Base-by-base conservation (phyloP, 768 basidiomycete species). In the Amanita muscaria region DNA sequence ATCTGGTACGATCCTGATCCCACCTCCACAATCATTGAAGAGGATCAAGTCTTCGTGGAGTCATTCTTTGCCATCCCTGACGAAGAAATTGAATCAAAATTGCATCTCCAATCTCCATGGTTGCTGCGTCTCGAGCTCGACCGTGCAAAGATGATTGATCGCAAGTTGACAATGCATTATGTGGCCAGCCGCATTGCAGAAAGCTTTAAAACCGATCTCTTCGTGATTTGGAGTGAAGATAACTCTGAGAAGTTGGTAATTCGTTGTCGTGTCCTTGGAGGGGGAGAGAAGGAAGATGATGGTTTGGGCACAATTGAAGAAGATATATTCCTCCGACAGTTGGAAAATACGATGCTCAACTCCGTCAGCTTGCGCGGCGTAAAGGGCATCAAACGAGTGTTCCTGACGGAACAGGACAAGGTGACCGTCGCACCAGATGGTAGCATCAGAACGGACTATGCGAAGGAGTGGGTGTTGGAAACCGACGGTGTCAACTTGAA, bases 21-120 rank as follows among this genome's bases (percentile, higher is more conserved):
- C 14, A 79, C 73, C 5, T 77, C 85, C 0, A 98, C 96, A 22
- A 84, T 94, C 62, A 96, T 99, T 61, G 92, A 94, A 52, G 96
- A 98, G 53, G 96, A 99, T 62, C 69, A 77, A 18, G 79, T 92
- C 18, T 98, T 99, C 59, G 96, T 99, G 46, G 90, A 96, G 57
- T 92, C 92, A 0, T 97, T 97, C 87, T 99, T 98, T 62, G 94
- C 93, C 44, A 98, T 98, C 59, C 96, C 96, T 5, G 96, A 98
- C 55, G 92, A 97, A 59, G 89, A 93, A 40, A 84, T 94, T 48
- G 90, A 94, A 60, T 74, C 78, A 15, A 94, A 94, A 57, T 67
- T 96, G 2, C 84, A 90, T 52, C 70, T 91, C 1, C 89, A 93
- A 60, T 98, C 96, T 1, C 92, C 93, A 0, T 99, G 96, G 96